A percentile compares a stretch with the other conserved stretches of the same genome.
These are phyloP conservation scores for Rhexocercosporidium sp. DNA, from an alignment of 2,329 filamentous ascomycete genomes.

Conservation along the genomic window DNA sequence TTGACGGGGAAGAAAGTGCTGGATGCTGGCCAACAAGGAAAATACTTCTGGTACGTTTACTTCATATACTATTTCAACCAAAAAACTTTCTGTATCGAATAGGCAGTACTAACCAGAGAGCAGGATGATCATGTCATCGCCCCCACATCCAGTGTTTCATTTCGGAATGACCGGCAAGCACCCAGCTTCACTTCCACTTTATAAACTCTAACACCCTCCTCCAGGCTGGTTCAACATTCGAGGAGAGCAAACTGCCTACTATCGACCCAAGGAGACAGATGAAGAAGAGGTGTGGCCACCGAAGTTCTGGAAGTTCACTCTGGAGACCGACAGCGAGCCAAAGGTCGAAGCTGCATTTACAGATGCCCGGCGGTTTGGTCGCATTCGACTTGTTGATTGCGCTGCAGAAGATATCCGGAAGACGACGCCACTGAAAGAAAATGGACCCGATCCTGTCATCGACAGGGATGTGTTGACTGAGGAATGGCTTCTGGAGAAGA, in stretches of 20 bases:
- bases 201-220: slow-evolving; percentile 21
- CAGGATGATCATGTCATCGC: slow-evolving; percentile 72
- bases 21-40: slow-evolving; percentile 83
- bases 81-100: background rate
- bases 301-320: slow-evolving; percentile 84
- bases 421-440: slow-evolving; percentile 81
- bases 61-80: background rate
- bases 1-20: slow-evolving; percentile 75
- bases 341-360: slow-evolving; percentile 76
- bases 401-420: slow-evolving; percentile 76
- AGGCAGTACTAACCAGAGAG: slow-evolving; percentile 3
- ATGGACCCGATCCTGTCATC: slow-evolving; percentile 90
- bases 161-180: slow-evolving; percentile 71
- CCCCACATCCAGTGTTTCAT: slow-evolving; percentile 89
- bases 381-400: slow-evolving; percentile 83
- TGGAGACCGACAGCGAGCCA: slow-evolving; percentile 65
- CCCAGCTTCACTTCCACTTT: background rate
- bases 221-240: slow-evolving; percentile 84
- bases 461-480: slow-evolving; percentile 80
- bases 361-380: slow-evolving; percentile 78
- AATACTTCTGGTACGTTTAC: slow-evolving; percentile 81
- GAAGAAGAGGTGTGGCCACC: slow-evolving; percentile 80
- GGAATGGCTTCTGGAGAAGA: slow-evolving; percentile 73
- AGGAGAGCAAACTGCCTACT: slow-evolving; percentile 78
- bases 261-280: slow-evolving; percentile 64